Evolutionary conservation across 129 eudicot genomes (phyloP).

Genomic region (Chrysanthemum seticuspe): DNA sequence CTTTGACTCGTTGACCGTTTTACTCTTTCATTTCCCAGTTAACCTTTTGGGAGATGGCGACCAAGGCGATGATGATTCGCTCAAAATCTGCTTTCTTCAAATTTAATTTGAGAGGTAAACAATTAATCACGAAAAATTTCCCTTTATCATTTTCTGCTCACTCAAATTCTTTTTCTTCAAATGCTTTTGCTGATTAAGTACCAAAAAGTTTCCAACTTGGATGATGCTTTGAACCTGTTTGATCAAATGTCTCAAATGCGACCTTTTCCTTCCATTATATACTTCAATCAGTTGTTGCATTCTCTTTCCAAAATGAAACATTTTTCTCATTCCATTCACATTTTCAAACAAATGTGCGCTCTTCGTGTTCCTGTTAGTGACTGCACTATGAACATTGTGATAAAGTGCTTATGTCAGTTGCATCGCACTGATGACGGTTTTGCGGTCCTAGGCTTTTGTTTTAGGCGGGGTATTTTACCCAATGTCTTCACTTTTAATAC

Average conservation of each 20-base stretch:
- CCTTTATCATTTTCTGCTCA: no score
- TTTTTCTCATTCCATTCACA: not conserved
- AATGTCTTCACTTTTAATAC: not conserved
- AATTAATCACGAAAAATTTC: no score
- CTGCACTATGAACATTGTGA: not conserved
- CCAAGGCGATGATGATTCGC: no score
- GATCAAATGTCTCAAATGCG: not conserved
- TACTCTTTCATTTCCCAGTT: no score
- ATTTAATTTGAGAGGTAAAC: no score
- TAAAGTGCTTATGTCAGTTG: not conserved
- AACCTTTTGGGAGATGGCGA: no score
- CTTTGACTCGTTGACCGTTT: no score
- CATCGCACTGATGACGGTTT: not conserved
- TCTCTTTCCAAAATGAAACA: not conserved
- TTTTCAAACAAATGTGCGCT: not conserved
- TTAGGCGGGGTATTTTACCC: not conserved
- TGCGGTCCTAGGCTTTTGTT: not conserved
- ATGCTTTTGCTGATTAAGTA: no score
- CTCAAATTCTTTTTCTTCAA: no score
- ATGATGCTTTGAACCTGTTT: constrained; percentile 12
- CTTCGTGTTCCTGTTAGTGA: not conserved
- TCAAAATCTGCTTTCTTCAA: no score
- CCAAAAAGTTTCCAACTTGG: not conserved
- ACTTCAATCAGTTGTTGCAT: not conserved
- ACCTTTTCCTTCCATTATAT: not conserved